These are phyloP conservation scores for Pelargonium australe DNA, from an alignment of 441 rosid species.

Conservation along the genomic window DNA sequence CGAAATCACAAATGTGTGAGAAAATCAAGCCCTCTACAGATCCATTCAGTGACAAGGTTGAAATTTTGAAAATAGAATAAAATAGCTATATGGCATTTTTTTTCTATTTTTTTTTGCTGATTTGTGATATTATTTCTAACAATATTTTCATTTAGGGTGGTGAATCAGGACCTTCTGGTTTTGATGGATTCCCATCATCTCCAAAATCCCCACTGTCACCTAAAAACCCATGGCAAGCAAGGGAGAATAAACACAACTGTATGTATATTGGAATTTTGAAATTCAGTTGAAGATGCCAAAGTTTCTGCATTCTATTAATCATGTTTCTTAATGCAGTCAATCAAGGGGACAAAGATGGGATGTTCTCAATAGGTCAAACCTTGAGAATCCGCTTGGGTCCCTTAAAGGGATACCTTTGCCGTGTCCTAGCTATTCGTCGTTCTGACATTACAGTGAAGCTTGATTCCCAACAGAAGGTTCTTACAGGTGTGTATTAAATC, in stretches of 20 bases:
- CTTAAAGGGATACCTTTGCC: constrained; percentile 84
- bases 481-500: constrained; percentile 48
- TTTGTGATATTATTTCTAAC: constrained; percentile 9
- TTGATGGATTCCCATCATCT: constrained; percentile 58
- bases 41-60: constrained; percentile 51
- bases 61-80: background rate
- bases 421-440: constrained; percentile 68
- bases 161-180: constrained; percentile 40
- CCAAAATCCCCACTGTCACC: constrained; percentile 76
- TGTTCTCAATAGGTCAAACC: constrained; percentile 76
- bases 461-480: constrained; percentile 75
- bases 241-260: constrained; percentile 53
- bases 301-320: constrained; percentile 18
- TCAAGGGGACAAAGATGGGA: constrained; percentile 56
- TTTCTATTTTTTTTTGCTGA: background rate
- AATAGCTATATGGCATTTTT: background rate
- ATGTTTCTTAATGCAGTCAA: constrained; percentile 49
- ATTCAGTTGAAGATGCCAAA: background rate
- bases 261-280: constrained; percentile 27
- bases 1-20: constrained; percentile 68
- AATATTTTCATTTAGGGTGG: constrained; percentile 42
- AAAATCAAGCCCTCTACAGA: constrained; percentile 52
- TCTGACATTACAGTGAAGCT: constrained; percentile 88
- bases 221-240: constrained; percentile 62
- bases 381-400: constrained; percentile 91